These are phyloP conservation scores for Suhomyces yuchorum DNA, from an alignment of 1,139 yeast species.

Conservation along the genomic window DNA sequence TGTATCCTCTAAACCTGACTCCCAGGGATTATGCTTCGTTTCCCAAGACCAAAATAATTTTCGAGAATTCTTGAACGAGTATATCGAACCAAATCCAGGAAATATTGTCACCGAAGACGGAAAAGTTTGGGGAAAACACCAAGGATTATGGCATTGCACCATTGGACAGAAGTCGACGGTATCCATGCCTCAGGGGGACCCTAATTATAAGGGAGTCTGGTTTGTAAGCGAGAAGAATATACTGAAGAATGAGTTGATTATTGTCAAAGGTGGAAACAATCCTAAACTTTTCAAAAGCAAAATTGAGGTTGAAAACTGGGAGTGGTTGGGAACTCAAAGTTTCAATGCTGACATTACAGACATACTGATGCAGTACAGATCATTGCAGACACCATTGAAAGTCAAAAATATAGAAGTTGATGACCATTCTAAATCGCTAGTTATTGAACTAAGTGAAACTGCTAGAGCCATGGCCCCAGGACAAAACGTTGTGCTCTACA, in stretches of 20 bases:
- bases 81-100: slow-evolving; percentile 72
- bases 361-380: slow-evolving; percentile 59
- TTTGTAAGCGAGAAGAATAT: slow-evolving; percentile 72
- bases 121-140: slow-evolving; percentile 73
- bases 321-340: slow-evolving; percentile 40
- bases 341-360: slow-evolving; percentile 5
- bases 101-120: slow-evolving; percentile 75
- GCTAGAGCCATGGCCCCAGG: slow-evolving; percentile 89
- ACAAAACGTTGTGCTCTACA: slow-evolving; percentile 77
- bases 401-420: slow-evolving; percentile 23
- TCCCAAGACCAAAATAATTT: slow-evolving; percentile 72
- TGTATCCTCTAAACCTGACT: slow-evolving; percentile 81
- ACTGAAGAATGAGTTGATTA: slow-evolving; percentile 69
- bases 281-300: slow-evolving; percentile 53
- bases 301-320: slow-evolving; percentile 50
- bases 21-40: slow-evolving; percentile 94
- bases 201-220: slow-evolving; percentile 78
- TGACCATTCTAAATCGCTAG: slow-evolving; percentile 15
- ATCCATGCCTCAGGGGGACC: slow-evolving; percentile 86
- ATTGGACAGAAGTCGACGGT: slow-evolving; percentile 84
- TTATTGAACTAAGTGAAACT: slow-evolving; percentile 40
- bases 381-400: slow-evolving; percentile 60
- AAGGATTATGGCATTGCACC: slow-evolving; percentile 92
- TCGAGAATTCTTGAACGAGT: slow-evolving; percentile 73
- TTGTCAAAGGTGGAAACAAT: slow-evolving; percentile 74